phyloP scores from a whole-genome alignment of 345 rosid species.

The Kandelia obovata region DNA sequence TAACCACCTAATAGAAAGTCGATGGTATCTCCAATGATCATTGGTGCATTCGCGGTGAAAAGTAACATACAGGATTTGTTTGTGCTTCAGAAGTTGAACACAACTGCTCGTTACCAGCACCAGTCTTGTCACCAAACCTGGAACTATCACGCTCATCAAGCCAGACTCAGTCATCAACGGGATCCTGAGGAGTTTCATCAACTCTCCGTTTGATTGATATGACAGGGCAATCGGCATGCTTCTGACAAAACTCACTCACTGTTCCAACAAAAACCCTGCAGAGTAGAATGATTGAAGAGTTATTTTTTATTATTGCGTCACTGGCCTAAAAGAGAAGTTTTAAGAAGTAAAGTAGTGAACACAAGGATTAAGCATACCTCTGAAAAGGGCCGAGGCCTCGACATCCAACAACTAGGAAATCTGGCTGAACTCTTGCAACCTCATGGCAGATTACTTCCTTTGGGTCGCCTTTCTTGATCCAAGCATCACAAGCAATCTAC shows the following conservation, averaged over 20 bases:
- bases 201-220: constrained; percentile 78
- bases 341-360: background rate
- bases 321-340: background rate
- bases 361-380: constrained; percentile 41
- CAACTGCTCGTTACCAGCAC: too few relatives aligned
- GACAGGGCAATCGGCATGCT: constrained; percentile 96
- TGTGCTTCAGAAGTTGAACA: too few relatives aligned
- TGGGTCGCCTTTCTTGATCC: constrained; percentile 91
- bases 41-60: too few relatives aligned
- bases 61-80: too few relatives aligned
- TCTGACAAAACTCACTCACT: constrained; percentile 89
- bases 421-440: constrained; percentile 73
- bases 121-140: background rate
- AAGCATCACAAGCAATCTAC: constrained; percentile 81
- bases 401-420: constrained; percentile 84
- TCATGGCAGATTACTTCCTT: constrained; percentile 84
- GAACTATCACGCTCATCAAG: background rate
- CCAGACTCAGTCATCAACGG: constrained; percentile 68
- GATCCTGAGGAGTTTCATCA: constrained; percentile 84
- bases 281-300: constrained; percentile 1
- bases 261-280: constrained; percentile 95
- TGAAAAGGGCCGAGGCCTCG: constrained; percentile 95
- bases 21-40: too few relatives aligned
- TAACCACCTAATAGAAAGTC: too few relatives aligned
- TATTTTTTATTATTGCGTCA: background rate